These are phyloP conservation scores for Helenozyma rhizophorensis DNA, from an alignment of 805 yeast species.

Conservation along the genomic window DNA sequence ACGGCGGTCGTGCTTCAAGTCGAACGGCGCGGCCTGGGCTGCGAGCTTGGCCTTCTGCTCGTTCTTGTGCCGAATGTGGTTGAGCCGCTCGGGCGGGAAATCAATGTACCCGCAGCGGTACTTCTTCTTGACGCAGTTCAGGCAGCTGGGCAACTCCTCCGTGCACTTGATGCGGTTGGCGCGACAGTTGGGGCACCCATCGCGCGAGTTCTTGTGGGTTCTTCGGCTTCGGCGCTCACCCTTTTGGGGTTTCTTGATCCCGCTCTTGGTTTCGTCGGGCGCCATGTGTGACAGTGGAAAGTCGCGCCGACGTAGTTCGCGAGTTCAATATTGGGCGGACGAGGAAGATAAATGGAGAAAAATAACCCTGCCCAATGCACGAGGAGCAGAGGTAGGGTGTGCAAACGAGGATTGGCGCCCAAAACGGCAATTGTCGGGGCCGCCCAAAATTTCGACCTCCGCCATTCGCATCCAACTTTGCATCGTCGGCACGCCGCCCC, in stretches of 20 bases:
- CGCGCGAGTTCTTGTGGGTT: constrained; percentile 25
- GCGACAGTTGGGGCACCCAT: constrained; percentile 42
- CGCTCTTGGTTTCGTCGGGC: background rate
- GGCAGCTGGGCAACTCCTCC: constrained; percentile 40
- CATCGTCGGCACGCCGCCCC: no score
- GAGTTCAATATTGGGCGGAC: no score
- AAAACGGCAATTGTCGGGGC: no score
- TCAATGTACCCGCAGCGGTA: constrained; percentile 40
- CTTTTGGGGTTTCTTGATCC: background rate
- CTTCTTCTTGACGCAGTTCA: constrained; percentile 34
- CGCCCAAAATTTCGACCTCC: no score
- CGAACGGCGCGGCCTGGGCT: constrained; percentile 1
- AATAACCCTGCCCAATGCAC: no score
- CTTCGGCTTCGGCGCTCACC: constrained; percentile 20
- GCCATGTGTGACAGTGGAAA: background rate
- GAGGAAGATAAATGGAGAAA: no score
- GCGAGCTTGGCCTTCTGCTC: constrained; percentile 14
- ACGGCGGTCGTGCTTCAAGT: no score
- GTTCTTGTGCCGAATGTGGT: constrained; percentile 31
- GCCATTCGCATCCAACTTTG: no score
- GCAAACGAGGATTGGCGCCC: no score
- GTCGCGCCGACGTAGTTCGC: background rate
- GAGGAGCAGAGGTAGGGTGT: no score
- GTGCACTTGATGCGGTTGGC: constrained; percentile 40
- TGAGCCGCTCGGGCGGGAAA: constrained; percentile 34